These are phyloP conservation scores for Blastocystis sp. DNA, from an alignment of 352 stramenopile genomes.

Conservation along the genomic window DNA sequence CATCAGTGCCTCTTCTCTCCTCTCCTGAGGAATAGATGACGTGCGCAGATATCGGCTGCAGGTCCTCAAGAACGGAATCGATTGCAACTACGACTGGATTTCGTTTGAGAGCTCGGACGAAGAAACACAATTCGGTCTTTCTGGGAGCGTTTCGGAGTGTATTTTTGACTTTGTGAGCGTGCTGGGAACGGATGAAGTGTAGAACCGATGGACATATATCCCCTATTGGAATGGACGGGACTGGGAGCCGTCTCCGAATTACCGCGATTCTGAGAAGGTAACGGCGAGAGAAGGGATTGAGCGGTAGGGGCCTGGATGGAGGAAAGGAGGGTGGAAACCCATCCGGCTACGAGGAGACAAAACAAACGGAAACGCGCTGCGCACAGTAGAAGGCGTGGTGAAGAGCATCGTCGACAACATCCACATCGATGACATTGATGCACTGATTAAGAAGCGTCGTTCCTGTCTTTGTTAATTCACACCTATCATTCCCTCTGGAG, in stretches of 20 bases:
- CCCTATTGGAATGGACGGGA: slow-evolving; percentile 33
- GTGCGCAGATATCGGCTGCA: slow-evolving; percentile 15
- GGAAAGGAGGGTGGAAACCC: slow-evolving; percentile 68
- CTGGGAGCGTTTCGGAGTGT: slow-evolving; percentile 26
- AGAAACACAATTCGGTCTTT: slow-evolving; percentile 21
- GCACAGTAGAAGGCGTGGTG: slow-evolving; percentile 56
- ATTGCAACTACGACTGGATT: slow-evolving; percentile 56
- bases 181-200: neutral
- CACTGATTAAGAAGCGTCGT: slow-evolving; percentile 20
- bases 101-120: slow-evolving; percentile 34
- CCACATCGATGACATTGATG: slow-evolving; percentile 30
- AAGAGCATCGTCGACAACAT: slow-evolving; percentile 66
- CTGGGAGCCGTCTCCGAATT: slow-evolving; percentile 31
- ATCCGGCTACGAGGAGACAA: slow-evolving; percentile 59
- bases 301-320: slow-evolving; percentile 52
- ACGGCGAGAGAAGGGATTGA: neutral
- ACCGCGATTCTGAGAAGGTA: slow-evolving; percentile 8
- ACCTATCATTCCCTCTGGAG: too few species aligned
- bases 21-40: slow-evolving; percentile 3
- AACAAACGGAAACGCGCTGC: slow-evolving; percentile 21
- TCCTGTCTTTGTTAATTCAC: neutral
- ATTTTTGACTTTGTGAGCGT: slow-evolving; percentile 29
- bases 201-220: slow-evolving; percentile 64
- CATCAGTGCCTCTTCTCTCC: neutral
- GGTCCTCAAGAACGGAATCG: slow-evolving; percentile 20